Percentiles rank a stretch among this genome's conserved stretches.
These are phyloP conservation scores for Periconia macrospinosa DNA, from an alignment of 2,329 filamentous ascomycete species.

Conservation along the genomic window DNA sequence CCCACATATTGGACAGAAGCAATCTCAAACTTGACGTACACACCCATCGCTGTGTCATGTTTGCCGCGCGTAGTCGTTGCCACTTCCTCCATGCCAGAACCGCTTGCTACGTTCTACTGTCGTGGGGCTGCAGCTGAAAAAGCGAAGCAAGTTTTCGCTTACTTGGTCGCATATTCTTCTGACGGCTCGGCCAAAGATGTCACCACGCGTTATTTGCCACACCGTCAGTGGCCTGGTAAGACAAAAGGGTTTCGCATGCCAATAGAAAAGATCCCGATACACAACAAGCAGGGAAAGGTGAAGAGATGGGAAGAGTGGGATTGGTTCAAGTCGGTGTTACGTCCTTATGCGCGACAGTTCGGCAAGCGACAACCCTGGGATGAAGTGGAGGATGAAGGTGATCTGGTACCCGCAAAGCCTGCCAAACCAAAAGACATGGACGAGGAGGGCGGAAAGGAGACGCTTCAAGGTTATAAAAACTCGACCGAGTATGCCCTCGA, in stretches of 20 bases:
- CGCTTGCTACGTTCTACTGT: constrained; percentile 76
- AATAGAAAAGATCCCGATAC: constrained; percentile 76
- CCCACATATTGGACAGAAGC: constrained; percentile 95
- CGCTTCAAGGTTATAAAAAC: constrained; percentile 83
- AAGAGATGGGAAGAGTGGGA: constrained; percentile 77
- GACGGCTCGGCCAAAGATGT: constrained; percentile 95
- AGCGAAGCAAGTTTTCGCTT: constrained; percentile 85
- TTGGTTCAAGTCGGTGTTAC: constrained; percentile 85
- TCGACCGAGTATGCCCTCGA: constrained; percentile 84
- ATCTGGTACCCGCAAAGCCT: constrained; percentile 71
- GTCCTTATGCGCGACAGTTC: constrained; percentile 64
- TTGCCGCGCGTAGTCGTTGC: constrained; percentile 49
- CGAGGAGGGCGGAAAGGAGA: constrained; percentile 70
- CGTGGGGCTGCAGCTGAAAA: constrained; percentile 82
- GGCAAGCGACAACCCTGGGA: constrained; percentile 68
- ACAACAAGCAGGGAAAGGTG: constrained; percentile 76
- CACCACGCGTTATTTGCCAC: constrained; percentile 85
- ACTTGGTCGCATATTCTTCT: constrained; percentile 78
- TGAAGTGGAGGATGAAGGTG: constrained; percentile 75
- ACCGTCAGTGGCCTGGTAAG: constrained; percentile 79
- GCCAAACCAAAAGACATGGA: constrained; percentile 66
- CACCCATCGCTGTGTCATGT: constrained; percentile 77
- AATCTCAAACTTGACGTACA: constrained; percentile 77
- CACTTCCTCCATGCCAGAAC: constrained; percentile 69
- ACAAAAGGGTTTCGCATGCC: constrained; percentile 84